Percentiles rank a stretch among this genome's conserved stretches.
Conservation (phyloP, 2,329 filamentous ascomycete genomes). For the Fusarium nygamai region DNA sequence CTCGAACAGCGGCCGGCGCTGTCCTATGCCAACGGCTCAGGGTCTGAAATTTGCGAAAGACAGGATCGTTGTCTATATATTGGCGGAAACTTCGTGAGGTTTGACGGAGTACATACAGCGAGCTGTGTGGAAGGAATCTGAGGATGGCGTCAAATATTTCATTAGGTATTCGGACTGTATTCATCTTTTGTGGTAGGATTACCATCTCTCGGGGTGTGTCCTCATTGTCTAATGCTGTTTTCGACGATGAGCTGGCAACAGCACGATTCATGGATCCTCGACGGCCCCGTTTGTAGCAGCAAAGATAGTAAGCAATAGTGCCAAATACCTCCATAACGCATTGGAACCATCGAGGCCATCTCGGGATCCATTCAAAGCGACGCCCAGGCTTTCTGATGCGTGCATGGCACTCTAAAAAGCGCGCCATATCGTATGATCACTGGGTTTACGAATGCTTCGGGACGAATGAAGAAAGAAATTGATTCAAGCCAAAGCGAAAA, state of each 20-base stretch:
- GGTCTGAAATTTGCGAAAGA: neutral
- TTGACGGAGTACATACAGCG: neutral
- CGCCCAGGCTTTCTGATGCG: neutral
- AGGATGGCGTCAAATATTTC: neutral
- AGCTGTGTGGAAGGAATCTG: neutral
- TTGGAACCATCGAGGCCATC: neutral
- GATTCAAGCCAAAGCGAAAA: neutral
- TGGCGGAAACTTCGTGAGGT: neutral
- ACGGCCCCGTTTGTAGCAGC: neutral
- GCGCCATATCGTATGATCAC: neutral
- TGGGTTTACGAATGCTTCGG: too few relatives aligned
- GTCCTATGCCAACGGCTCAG: neutral
- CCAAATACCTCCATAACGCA: neutral
- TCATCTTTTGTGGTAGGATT: neutral
- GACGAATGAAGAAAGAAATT: neutral
- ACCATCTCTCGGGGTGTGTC: neutral
- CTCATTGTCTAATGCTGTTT: accelerated
- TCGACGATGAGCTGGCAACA: neutral
- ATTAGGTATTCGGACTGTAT: neutral
- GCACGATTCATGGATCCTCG: neutral
- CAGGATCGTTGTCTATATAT: neutral
- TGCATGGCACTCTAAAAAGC: neutral
- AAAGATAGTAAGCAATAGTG: too few relatives aligned
- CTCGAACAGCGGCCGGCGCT: neutral
- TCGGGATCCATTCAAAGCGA: neutral